phyloP scores from a whole-genome alignment of 495 filamentous ascomycete species.

The Opeltia flavorubescens region DNA sequence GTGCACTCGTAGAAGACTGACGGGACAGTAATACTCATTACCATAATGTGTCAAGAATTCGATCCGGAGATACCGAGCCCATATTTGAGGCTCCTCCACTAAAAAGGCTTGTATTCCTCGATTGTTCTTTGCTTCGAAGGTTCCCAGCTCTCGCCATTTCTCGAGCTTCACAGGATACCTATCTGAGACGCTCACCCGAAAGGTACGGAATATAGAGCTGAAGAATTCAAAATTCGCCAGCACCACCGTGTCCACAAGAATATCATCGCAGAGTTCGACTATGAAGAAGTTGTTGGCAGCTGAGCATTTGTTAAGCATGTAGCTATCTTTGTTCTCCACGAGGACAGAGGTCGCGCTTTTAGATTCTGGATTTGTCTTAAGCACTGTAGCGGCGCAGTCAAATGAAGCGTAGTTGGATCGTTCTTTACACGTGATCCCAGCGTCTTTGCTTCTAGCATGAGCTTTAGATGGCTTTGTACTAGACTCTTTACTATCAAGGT shows the following conservation, averaged over 20 bases:
- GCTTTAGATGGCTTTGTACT: slow-evolving; percentile 26
- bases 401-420: slow-evolving; percentile 95
- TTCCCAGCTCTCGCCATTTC: slow-evolving; percentile 81
- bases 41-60: slow-evolving; percentile 92
- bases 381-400: slow-evolving; percentile 83
- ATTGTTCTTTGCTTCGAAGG: slow-evolving; percentile 79
- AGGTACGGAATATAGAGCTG: slow-evolving; percentile 84
- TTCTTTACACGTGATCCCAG: slow-evolving; percentile 88
- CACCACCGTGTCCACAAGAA: slow-evolving; percentile 88
- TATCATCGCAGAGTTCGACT: slow-evolving; percentile 81
- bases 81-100: slow-evolving; percentile 84
- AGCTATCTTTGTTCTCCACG: slow-evolving; percentile 94
- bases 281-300: slow-evolving; percentile 86
- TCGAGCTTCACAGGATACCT: slow-evolving; percentile 84
- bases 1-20: slow-evolving; percentile 82
- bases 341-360: slow-evolving; percentile 78
- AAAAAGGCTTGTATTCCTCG: slow-evolving; percentile 90
- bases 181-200: slow-evolving; percentile 81
- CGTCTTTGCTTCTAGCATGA: slow-evolving; percentile 61
- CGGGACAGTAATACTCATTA: slow-evolving; percentile 88
- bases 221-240: slow-evolving; percentile 98
- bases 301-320: slow-evolving; percentile 89
- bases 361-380: slow-evolving; percentile 74
- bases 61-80: slow-evolving; percentile 81
- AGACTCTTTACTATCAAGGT: slow-evolving; percentile 16